Conservation (phyloP, 305 asterid species). For the Fraxinus angustifolia region DNA sequence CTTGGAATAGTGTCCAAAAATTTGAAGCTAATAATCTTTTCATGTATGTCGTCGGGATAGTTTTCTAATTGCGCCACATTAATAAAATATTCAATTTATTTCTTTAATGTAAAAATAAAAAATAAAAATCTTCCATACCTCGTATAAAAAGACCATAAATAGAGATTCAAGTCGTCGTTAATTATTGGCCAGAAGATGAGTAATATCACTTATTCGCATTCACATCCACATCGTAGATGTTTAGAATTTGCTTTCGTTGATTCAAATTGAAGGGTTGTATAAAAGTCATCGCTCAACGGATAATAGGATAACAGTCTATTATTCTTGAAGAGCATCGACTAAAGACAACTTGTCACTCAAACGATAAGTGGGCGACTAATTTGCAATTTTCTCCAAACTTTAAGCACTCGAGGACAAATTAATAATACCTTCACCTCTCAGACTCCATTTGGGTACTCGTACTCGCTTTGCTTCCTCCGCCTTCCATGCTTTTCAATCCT, state of each 20-base stretch:
- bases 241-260: neutral
- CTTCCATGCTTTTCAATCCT: slow-evolving; percentile 1
- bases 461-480: neutral
- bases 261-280: neutral
- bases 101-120: neutral
- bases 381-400: neutral
- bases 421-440: neutral
- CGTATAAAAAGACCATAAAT: too few relatives aligned
- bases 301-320: neutral
- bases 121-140: too few relatives aligned
- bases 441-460: neutral
- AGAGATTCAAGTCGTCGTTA: neutral
- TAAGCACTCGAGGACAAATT: neutral
- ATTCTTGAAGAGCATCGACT: neutral
- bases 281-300: neutral
- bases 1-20: neutral
- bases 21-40: too few relatives aligned
- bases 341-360: neutral
- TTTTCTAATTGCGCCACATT: too few relatives aligned
- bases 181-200: neutral
- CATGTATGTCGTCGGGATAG: neutral
- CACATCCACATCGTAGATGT: too few relatives aligned
- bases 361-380: neutral
- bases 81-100: neutral
- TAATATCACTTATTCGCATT: neutral